Evolutionary conservation across 139 green algal genomes (phyloP), one percentile per base, ranked within the genome.

Genomic region (Coelastrella sp.): DNA sequence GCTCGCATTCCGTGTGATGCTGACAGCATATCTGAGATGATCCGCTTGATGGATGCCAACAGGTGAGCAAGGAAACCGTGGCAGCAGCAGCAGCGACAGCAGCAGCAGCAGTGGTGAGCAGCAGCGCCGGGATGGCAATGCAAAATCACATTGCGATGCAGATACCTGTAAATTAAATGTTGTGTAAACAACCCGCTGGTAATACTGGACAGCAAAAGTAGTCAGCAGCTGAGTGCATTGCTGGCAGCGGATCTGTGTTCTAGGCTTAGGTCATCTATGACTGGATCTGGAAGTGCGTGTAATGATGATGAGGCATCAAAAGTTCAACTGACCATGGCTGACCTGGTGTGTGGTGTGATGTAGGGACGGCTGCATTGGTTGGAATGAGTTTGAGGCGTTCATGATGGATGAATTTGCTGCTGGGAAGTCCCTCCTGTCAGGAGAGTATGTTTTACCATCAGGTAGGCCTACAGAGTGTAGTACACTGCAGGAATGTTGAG

Each of bases 361-460:
- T 47, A 68, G 65, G 3, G 91, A 93, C 54, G 91, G 91, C 56
- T 80, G 90, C 78, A 93, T 93, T n/a, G 78, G 80, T 47, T 95
- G 93, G 93, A 65, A 83, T 11, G 91, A 94, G 83, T 94, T 94
- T 68, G 73, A 92, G 81, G 84, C 82, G 4, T 95, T 95, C 81
- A 94, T 95, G 88, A 92, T 90, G 47, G 81, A 93, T 11, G 92
- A 95, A 90, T 94, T 95, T 66, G 87, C 82, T 10, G 90, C 91
- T 5, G 93, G 93, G 64, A 94, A 94, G 86, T 89, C 80, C 79
- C 81, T 95, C 88, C 79, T 95, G 73, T 89, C 76, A 5, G 93
- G 93, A 4, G 93, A 95, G 86, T 95, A 94, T 73, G 82, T 95
- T 60, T 86, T 95, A 83, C 93, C 93, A 5, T 90, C 75, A 75